Evolutionary conservation across 2,329 filamentous ascomycete genomes (phyloP), one percentile per base, ranked within the genome.

Genomic region (Arachnomyces sp.): DNA sequence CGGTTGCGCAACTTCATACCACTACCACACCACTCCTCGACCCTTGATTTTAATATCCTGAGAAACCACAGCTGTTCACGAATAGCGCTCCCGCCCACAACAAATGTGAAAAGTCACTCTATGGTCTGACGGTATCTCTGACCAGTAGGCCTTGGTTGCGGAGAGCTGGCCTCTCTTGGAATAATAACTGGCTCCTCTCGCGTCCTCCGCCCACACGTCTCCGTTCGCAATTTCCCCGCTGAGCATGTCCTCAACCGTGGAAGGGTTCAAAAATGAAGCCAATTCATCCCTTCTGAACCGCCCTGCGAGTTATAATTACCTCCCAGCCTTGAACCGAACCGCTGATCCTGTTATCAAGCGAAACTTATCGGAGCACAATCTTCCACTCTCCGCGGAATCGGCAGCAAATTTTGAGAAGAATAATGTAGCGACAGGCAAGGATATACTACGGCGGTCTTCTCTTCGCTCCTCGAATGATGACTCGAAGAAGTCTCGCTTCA

Each of bases 231-330:
- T 43, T 36, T 33, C 45, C 42, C 36, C 44, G 44, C 29, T 35
- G 52, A 62, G 48, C 50, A 63, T 64, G 62, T 49, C 51, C 45
- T 50, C 52, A 39, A 48, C 50, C 18, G 37, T 49, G 35, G 52
- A 56, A 38, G 38, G 45, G 28, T 44, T 45, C 36, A 48, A 39
- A 31, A 51, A 56, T 40, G 43, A 42, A 31, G 36, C 38, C 12
- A 39, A 40, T 38, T 44, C 43, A 30, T 37, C 51, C 36, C 47
- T 54, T 30, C 48, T 79, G 21, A 68, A 70, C 18, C 69, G 75
- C 42, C 71, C 76, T 35, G 76, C 77, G 25, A 80, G 76, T 51
- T 79, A 75, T 57, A 75, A 72, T 34, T 69, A 73, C 47, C 56
- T 79, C n/a, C 67, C 72, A 3, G 59, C 53, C 18, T 54, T 67